These are phyloP conservation scores for Dictyostelium brefeldianum DNA, from an alignment of 78 protist species.

Conservation along the genomic window DNA sequence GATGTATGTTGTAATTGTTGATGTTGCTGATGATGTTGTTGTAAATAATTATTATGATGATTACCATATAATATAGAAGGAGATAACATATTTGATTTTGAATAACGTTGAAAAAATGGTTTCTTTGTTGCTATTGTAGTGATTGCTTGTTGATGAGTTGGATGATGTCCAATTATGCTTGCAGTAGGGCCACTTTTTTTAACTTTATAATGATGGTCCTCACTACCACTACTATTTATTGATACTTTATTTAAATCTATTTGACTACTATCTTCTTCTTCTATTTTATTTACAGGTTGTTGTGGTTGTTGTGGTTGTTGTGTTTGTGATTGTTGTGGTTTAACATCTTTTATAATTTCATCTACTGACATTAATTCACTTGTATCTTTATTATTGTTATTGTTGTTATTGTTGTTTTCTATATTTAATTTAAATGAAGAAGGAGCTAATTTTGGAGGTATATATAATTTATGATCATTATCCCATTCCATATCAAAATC, in stretches of 20 bases:
- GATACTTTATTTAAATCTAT: conserved; percentile 6
- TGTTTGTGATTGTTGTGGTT: not conserved
- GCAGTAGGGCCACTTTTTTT: not conserved
- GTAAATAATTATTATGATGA: not conserved
- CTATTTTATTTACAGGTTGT: not conserved
- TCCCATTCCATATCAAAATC: conserved; percentile 30
- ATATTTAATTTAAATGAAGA: not conserved
- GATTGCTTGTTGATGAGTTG: not conserved
- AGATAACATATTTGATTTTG: not conserved
- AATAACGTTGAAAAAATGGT: conserved; percentile 7
- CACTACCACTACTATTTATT: not conserved
- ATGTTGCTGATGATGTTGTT: not conserved
- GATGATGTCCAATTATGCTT: not conserved
- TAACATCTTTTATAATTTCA: not conserved
- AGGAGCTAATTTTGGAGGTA: not conserved
- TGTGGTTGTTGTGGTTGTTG: not conserved
- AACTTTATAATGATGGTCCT: not conserved
- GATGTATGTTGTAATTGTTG: not conserved
- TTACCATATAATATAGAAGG: too few relatives aligned
- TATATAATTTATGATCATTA: not conserved
- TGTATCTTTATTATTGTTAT: not conserved
- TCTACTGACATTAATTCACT: not conserved
- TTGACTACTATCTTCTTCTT: not conserved
- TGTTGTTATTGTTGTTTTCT: not conserved
- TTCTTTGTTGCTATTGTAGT: not conserved